Evolutionary conservation across 495 filamentous ascomycete species (phyloP), one percentile per base, ranked within the genome.

Genomic region (Aspergillus sclerotiicarbonarius): DNA sequence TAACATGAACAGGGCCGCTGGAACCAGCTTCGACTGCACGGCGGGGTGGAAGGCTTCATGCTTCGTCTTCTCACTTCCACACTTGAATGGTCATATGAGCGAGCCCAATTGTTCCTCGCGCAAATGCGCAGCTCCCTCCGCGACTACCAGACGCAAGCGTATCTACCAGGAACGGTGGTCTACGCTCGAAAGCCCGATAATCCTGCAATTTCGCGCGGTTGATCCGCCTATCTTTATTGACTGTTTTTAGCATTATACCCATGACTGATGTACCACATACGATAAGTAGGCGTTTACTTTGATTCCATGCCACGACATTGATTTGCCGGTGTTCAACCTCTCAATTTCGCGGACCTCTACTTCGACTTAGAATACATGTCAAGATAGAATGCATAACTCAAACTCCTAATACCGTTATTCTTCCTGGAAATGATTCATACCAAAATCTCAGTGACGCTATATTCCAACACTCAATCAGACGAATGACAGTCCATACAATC

Each of bases 1-100:
- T 57, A 9, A 62, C 51, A 33, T 33, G 7, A 30, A 39, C 39
- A 62, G 33, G 87, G 87, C 63, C 76, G 79, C 56, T 85, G 80
- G 43, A 86, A 87, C 50, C 67, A 84, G 43, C 64, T 84, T 8
- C 81, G 85, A 51, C 82, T 87, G 7, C 65, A 87, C 41, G 74
- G 82, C 61, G 84, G 85, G 4, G 80, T 88, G 54, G 87, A 77
- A 51, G 75, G 77, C 6, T 82, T 77, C 60, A 76, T 71, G 30
- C 64, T 87, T n/a, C 82, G 83, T 4, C 80, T 86, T 8, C 76
- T 87, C 56, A 90, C 84, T 2, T 76, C 83, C 45, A 76, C 79
- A 0, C 70, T 84, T 19, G 68, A 70, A 35, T 69, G 67, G 64
- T 56, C 62, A 5, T 69, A 66, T 41, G 62, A 58, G 31, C 55